These are phyloP conservation scores for Eucalyptus marginata DNA, from an alignment of 345 rosid species.

Conservation along the genomic window DNA sequence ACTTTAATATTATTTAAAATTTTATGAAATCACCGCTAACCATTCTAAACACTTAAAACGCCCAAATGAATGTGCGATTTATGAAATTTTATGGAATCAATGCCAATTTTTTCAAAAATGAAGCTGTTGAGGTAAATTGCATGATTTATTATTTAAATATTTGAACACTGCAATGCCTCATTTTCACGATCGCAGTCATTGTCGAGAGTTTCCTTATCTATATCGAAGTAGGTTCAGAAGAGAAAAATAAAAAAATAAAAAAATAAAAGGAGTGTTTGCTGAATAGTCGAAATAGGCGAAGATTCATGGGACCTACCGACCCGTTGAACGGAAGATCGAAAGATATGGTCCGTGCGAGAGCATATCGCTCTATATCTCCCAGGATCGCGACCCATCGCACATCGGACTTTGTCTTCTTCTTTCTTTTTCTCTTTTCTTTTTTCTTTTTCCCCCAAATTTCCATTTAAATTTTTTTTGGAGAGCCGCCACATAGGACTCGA, in stretches of 20 bases:
- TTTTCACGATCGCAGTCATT: no score
- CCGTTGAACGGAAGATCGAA: not conserved
- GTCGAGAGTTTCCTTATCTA: not conserved
- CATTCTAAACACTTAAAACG: no score
- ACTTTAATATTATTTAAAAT: no score
- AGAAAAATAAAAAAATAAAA: no score
- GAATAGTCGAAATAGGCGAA: not conserved
- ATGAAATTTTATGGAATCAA: no score
- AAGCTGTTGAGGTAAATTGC: no score
- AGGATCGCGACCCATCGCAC: not conserved
- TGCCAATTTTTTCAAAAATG: no score
- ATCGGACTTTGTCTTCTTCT: not conserved
- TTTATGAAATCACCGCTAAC: no score
- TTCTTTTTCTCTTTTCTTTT: fast-evolving
- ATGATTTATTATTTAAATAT: no score
- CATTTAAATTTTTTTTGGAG: not conserved
- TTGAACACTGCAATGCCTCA: no score
- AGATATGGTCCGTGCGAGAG: not conserved
- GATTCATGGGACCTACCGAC: not conserved
- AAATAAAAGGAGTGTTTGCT: no score
- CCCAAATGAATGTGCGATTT: no score
- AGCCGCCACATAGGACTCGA: not conserved
- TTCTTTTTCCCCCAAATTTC: not conserved
- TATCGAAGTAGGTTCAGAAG: not conserved
- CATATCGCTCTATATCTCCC: not conserved